Percentiles rank a stretch among this genome's conserved stretches.
These are phyloP conservation scores for Akanthomyces uredinophilus DNA, from an alignment of 2,329 filamentous ascomycete genomes.

Conservation along the genomic window DNA sequence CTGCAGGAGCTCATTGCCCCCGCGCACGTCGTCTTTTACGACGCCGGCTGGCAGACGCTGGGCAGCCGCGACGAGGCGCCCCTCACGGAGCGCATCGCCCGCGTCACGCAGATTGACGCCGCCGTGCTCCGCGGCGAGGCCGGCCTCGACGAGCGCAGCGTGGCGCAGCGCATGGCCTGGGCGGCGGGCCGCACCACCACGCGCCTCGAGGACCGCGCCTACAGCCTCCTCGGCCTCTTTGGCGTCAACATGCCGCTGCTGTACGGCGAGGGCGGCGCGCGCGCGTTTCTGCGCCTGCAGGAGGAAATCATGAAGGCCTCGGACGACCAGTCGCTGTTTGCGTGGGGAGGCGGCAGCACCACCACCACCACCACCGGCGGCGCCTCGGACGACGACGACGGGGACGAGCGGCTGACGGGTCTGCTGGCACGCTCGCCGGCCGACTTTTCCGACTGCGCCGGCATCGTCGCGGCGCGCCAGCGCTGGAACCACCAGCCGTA, in stretches of 20 bases:
- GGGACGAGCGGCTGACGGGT: neutral
- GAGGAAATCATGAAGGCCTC: constrained; percentile 21
- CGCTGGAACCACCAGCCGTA: constrained; percentile 10
- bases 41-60: constrained; percentile 23
- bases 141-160: neutral
- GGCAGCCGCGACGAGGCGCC: constrained; percentile 21
- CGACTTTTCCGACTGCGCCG: constrained; percentile 5
- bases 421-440: neutral
- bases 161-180: constrained; percentile 23
- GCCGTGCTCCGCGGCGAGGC: constrained; percentile 15
- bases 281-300: constrained; percentile 19
- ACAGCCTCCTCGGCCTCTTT: constrained; percentile 24
- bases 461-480: neutral
- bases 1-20: constrained; percentile 61
- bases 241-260: constrained; percentile 24
- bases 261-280: constrained; percentile 19
- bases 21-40: constrained; percentile 25
- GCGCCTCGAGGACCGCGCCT: constrained; percentile 22
- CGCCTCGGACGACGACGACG: too few species aligned
- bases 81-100: constrained; percentile 15
- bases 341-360: constrained; percentile 17
- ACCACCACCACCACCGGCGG: too few species aligned
- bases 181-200: constrained; percentile 20
- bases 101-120: neutral
- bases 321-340: constrained; percentile 21